These are phyloP conservation scores for Sordariomycetes sp. DNA, from an alignment of 2,329 filamentous ascomycete genomes.

Conservation along the genomic window DNA sequence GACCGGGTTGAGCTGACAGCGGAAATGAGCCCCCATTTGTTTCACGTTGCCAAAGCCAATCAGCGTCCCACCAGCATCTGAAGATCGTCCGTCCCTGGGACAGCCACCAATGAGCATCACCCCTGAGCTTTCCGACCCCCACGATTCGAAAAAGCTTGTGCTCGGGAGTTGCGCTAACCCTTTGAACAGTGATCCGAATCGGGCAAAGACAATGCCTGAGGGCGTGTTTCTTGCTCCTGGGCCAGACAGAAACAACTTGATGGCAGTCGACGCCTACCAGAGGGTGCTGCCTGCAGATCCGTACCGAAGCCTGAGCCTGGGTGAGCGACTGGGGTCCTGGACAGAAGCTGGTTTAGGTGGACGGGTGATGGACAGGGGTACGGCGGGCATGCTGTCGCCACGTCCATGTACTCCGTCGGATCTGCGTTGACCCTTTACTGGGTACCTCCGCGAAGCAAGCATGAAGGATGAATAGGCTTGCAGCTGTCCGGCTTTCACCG, in stretches of 20 bases:
- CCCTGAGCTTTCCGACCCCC: neutral
- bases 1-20: neutral
- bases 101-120: neutral
- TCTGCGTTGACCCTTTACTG: neutral
- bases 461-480: neutral
- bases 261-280: neutral
- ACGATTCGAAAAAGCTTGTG: neutral
- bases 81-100: neutral
- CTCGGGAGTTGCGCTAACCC: too few species aligned
- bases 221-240: neutral
- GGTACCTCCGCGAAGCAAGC: neutral
- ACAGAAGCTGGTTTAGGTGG: neutral
- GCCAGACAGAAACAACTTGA: neutral
- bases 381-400: neutral
- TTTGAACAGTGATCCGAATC: too few species aligned
- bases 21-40: neutral
- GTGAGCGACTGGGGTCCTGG: too few species aligned
- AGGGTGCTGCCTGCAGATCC: neutral
- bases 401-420: neutral
- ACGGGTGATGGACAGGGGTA: neutral
- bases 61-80: neutral
- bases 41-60: neutral
- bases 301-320: neutral
- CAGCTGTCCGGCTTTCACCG: neutral
- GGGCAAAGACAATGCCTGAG: too few species aligned